Base-by-base conservation (phyloP, 257 asterid species). In the Linderniella brevidens region DNA sequence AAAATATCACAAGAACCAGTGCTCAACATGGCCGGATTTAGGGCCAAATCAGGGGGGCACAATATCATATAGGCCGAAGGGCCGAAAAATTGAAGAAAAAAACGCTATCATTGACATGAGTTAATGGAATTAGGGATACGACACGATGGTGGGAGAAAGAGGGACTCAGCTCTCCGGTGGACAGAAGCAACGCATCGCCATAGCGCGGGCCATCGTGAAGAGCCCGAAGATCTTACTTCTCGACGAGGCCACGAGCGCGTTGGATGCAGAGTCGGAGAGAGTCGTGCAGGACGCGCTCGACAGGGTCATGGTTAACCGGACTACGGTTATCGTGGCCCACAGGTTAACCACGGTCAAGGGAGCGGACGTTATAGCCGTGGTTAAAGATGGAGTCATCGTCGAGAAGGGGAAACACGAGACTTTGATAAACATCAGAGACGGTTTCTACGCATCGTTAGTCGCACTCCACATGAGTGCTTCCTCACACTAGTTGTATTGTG, bases 151-250 rank as follows among this genome's bases (percentile, higher is more conserved):
- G 40, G 95, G 93, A 19, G 95, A 87, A 52, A 68, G 95, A 38
- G 95, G 95, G 11, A 64, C 68, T 3, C 93, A 82, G 19, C 59
- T 86, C 20, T 86, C 94, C 0, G 93, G 94, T 0, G 97, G 97
- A 5, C 97, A 86, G 38, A 82, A 86, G 64, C 97, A 86, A 47
- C 86, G 97, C 1, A 76, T 87, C 0, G 95, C 97, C 39, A 87
- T 87, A 4, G 97, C 97, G 0, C 70, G 97, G 4, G 97, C 93
- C 50, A 75, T 82, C 8, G 50, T 82, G 0, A 87, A 82, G 64
- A 70, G 72, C 35, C 95, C 93, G 0, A 79, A 69, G 70, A 74
- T 87, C 48, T 52, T 87, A 10, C 71, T 87, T 16, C 48, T 87
- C 2, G 97, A 86, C 9, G 97, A 86, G 75, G 94, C 97, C 0